phyloP scores from a whole-genome alignment of 208 protist species.

The Strigomonas galati region DNA sequence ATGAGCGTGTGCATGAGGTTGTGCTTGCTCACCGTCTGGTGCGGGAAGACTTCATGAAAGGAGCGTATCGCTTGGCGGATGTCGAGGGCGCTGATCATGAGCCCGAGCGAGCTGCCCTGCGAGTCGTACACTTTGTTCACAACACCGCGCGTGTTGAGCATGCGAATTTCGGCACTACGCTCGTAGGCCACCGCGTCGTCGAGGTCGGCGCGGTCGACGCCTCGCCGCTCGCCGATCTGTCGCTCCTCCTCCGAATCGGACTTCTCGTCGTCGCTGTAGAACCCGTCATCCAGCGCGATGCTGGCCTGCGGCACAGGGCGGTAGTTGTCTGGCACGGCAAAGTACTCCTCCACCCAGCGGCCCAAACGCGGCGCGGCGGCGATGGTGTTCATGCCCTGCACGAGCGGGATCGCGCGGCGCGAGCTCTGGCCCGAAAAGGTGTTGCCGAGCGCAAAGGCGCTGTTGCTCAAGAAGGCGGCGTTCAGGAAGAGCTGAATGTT shows the following conservation, averaged over 20 bases:
- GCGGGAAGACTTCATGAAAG: slow-evolving; percentile 48
- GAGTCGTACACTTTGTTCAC: slow-evolving; percentile 85
- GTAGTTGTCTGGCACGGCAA: slow-evolving; percentile 26
- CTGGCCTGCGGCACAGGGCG: neutral
- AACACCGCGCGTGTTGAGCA: slow-evolving; percentile 71
- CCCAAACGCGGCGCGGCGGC: slow-evolving; percentile 35
- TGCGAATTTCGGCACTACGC: slow-evolving; percentile 67
- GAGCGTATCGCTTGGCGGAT: slow-evolving; percentile 57
- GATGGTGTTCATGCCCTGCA: neutral
- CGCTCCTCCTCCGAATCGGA: neutral
- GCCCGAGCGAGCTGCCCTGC: slow-evolving; percentile 35
- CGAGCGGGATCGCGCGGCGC: too few species aligned
- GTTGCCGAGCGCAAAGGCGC: too few species aligned
- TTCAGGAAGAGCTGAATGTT: too few species aligned
- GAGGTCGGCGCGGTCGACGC: slow-evolving; percentile 35
- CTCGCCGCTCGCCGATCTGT: slow-evolving; percentile 4
- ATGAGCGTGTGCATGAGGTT: slow-evolving; percentile 65
- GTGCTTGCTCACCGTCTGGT: slow-evolving; percentile 59
- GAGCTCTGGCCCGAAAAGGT: too few species aligned
- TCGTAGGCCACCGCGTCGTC: slow-evolving; percentile 79
- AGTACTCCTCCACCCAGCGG: slow-evolving; percentile 49
- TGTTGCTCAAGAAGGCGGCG: too few species aligned
- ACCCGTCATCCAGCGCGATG: slow-evolving; percentile 30
- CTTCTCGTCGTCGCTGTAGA: slow-evolving; percentile 45
- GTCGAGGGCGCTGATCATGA: slow-evolving; percentile 73